Conservation (phyloP, 768 basidiomycete species). For the Agaricus subrufescens region DNA sequence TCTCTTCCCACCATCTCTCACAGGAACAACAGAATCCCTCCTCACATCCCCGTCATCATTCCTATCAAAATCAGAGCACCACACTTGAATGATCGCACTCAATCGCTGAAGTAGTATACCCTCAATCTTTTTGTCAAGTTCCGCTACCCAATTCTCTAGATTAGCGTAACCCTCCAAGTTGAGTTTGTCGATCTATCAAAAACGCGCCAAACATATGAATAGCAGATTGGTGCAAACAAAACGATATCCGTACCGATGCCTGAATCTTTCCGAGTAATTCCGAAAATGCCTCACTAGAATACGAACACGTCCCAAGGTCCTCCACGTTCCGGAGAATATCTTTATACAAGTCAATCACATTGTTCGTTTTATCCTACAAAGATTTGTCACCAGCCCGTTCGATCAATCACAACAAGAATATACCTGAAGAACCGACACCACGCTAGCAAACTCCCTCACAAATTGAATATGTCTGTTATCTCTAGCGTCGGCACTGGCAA, state of each 20-base stretch:
- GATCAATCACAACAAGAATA: constrained; percentile 8
- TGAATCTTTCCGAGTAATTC: constrained; percentile 78
- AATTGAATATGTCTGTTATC: constrained; percentile 92
- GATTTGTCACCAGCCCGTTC: constrained; percentile 2
- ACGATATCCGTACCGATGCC: constrained; percentile 57
- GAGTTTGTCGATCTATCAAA: constrained; percentile 78
- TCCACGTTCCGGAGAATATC: constrained; percentile 84
- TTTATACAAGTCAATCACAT: constrained; percentile 84
- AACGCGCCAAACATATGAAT: neutral
- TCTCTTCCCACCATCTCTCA: constrained; percentile 62
- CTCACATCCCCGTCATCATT: constrained; percentile 66
- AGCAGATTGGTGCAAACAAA: neutral
- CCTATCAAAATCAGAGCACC: constrained; percentile 85
- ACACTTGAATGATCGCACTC: constrained; percentile 72
- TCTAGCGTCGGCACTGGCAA: constrained; percentile 64
- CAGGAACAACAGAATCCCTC: constrained; percentile 44
- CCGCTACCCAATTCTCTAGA: constrained; percentile 87
- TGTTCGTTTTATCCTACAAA: constrained; percentile 86
- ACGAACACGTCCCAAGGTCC: constrained; percentile 83
- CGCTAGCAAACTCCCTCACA: constrained; percentile 91
- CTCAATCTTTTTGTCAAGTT: constrained; percentile 82
- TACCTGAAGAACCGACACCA: constrained; percentile 88
- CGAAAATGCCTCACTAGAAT: constrained; percentile 78
- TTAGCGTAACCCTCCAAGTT: constrained; percentile 96
- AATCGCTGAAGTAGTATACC: constrained; percentile 72